Conservation (phyloP, 1,139 yeast genomes). For the Arxiozyma bovina region DNA sequence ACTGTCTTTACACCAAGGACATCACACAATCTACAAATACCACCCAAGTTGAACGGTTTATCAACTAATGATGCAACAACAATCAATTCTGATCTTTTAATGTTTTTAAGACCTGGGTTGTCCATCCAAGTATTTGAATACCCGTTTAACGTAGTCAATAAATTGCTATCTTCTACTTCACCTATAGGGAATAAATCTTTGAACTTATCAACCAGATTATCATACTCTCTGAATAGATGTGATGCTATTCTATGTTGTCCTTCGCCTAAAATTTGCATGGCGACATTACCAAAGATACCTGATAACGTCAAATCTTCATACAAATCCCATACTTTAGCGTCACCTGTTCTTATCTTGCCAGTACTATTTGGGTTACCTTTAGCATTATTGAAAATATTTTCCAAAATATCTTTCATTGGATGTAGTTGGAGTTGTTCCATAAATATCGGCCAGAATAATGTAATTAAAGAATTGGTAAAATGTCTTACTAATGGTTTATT, state of each 20-base stretch:
- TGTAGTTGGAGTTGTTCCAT: conserved; percentile 11
- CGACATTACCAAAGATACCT: conserved; percentile 67
- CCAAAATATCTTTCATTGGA: conserved; percentile 23
- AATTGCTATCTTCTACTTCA: conserved; percentile 32
- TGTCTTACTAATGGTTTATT: conserved; percentile 78
- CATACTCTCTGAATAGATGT: conserved; percentile 36
- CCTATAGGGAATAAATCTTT: conserved; percentile 40
- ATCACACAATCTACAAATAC: conserved; percentile 85
- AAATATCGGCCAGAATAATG: conserved; percentile 42
- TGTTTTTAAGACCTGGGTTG: conserved; percentile 13
- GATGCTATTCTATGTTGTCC: conserved; percentile 26
- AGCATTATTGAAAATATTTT: conserved; percentile 29
- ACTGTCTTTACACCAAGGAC: conserved; percentile 82
- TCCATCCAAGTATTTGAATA: conserved; percentile 38
- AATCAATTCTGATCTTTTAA: conserved; percentile 26
- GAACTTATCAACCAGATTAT: background rate
- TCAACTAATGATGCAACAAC: conserved; percentile 86
- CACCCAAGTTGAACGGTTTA: conserved; percentile 87
- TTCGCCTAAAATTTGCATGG: conserved; percentile 35
- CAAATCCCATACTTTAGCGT: conserved; percentile 71
- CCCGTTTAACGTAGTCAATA: conserved; percentile 40
- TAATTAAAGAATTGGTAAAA: conserved; percentile 66
- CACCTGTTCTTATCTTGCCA: conserved; percentile 61
- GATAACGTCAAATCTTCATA: conserved; percentile 51
- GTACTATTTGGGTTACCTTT: conserved; percentile 45